Conservation (phyloP, 495 filamentous ascomycete genomes). For the Xylaria intraflava region DNA sequence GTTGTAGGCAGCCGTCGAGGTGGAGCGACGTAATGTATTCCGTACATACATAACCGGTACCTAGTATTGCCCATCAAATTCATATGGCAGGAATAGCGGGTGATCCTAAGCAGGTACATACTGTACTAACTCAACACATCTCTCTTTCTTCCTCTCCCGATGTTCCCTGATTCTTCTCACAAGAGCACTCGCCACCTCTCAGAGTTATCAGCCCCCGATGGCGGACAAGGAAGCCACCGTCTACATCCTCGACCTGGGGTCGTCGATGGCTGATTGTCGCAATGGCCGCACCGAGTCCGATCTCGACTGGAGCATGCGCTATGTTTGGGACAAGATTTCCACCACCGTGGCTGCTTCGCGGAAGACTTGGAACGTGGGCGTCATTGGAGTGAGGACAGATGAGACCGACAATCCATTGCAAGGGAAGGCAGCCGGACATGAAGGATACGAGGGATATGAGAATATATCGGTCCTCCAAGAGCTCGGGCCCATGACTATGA, state of each 20-base stretch:
- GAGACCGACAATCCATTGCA: conserved; percentile 63
- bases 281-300: conserved; percentile 73
- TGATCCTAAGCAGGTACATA: no score
- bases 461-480: conserved; percentile 69
- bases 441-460: conserved; percentile 70
- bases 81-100: conserved; percentile 4
- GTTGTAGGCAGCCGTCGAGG: conserved; percentile 5
- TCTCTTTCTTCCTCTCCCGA: not conserved
- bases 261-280: conserved; percentile 70
- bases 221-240: conserved; percentile 90
- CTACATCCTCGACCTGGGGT: conserved; percentile 82
- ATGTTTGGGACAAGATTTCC: conserved; percentile 95
- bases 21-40: not conserved
- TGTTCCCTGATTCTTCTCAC: not conserved
- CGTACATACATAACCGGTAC: not conserved
- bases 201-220: conserved; percentile 46
- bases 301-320: conserved; percentile 83
- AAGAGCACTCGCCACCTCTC: not conserved
- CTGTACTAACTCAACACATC: conserved; percentile 5
- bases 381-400: conserved; percentile 78
- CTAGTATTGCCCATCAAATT: not conserved
- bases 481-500: conserved; percentile 67
- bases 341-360: conserved; percentile 73
- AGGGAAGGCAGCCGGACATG: conserved; percentile 38
- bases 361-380: conserved; percentile 73